Evolutionary conservation across 306 rosid genomes (phyloP).

Genomic region (Ammopiptanthus mongolicus): DNA sequence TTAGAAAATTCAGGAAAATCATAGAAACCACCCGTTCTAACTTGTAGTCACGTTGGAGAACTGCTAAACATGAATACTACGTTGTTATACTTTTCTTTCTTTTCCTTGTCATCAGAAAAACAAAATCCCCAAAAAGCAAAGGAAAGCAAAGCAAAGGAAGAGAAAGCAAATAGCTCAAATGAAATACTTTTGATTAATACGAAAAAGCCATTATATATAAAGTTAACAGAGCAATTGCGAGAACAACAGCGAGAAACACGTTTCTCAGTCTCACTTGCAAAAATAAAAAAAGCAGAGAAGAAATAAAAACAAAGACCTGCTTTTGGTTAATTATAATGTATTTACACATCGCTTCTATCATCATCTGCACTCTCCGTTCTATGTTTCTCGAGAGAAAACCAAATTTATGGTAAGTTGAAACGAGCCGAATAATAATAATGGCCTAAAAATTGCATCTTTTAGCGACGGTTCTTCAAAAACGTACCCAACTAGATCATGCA

Average conservation of each 20-base stretch:
- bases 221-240: neutral
- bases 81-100: no score
- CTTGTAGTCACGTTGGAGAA: neutral
- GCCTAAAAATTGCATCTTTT: neutral
- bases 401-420: neutral
- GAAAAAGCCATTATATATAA: neutral
- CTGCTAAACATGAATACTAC: no score
- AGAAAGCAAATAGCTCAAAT: neutral
- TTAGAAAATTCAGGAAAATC: neutral
- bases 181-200: neutral
- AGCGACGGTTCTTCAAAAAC: neutral
- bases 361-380: neutral
- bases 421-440: neutral
- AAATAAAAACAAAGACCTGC: neutral
- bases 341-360: slow-evolving; percentile 18
- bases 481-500: slow-evolving; percentile 23
- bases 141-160: neutral
- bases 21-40: neutral
- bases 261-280: neutral
- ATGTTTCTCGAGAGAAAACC: neutral
- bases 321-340: slow-evolving; percentile 10
- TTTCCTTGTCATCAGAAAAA: no score
- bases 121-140: no score
- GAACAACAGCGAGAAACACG: neutral
- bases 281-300: neutral